Percentiles rank a stretch among this genome's conserved stretches.
Conservation (phyloP, 495 filamentous ascomycete genomes). For the Aspergillus nidulans region DNA sequence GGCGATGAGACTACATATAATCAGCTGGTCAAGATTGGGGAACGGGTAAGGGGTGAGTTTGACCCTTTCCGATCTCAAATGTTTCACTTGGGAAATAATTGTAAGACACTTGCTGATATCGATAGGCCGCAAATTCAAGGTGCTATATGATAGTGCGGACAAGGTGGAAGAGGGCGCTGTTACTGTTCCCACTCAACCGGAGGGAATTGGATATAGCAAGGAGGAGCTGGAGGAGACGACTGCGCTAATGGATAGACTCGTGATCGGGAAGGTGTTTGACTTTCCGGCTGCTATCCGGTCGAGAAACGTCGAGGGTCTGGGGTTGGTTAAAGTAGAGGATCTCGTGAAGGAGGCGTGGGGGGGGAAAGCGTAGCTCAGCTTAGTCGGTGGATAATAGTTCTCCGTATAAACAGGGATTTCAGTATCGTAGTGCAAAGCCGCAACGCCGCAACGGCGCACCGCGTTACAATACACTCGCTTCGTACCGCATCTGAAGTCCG, state of each 20-base stretch:
- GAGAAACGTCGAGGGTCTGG: constrained; percentile 21
- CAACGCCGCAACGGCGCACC: too few species aligned
- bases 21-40: constrained; percentile 39
- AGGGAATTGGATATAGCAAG: constrained; percentile 14
- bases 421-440: too few species aligned
- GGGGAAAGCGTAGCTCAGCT: neutral
- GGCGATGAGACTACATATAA: constrained; percentile 49
- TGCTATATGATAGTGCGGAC: constrained; percentile 45
- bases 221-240: constrained; percentile 30
- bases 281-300: constrained; percentile 24
- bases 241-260: constrained; percentile 30
- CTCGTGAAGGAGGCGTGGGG: constrained; percentile 27
- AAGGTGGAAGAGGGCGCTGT: constrained; percentile 41
- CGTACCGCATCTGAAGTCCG: too few species aligned
- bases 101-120: neutral
- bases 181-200: constrained; percentile 41
- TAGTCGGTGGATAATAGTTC: too few species aligned
- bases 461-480: too few species aligned
- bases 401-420: too few species aligned
- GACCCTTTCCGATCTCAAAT: neutral
- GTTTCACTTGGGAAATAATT: too few species aligned
- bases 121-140: constrained; percentile 45
- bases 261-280: constrained; percentile 30
- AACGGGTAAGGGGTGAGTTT: constrained; percentile 40
- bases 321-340: constrained; percentile 27